Evolutionary conservation across 1,284 basidiomycete genomes (phyloP), one percentile per base, ranked within the genome.

Genomic region (Heterobasidion occidentale): DNA sequence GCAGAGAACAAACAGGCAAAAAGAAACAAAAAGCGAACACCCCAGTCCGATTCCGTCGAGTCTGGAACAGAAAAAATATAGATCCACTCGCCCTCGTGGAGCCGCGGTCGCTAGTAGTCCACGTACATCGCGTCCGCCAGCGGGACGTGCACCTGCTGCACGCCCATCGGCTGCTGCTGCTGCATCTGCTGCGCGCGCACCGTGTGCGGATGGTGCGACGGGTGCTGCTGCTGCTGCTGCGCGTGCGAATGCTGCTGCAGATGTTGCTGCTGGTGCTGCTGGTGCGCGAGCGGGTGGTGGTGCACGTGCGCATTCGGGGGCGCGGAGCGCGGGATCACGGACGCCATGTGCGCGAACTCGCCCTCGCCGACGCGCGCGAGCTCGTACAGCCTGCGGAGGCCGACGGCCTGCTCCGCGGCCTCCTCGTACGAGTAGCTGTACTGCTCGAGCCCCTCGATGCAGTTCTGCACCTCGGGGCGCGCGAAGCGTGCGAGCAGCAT

Each of bases 391-490:
- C 78, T 77, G 55, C 73, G 75, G 67, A 90, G 87, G 62, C 88
- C 81, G 42, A 77, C 75, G 1, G 90, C 88, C 62, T 88, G 82
- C 36, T 90, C 88, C 55, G 84, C 88, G 51, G 90, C 86, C 65
- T 94, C 90, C 65, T 93, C 92, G 63, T 91, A 91, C 17, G 88
- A 86, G 63, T 84, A 81, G 63, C 84, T 88, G 68, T 95, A 95
- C 71, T 97, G 94, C 63, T 89, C 80, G 48, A 97, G 76, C 6
- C 89, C 94, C 9, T 79, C 81, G 62, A 95, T 86, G 67, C 92
- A 94, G 63, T 88, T 87, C 56, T 79, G 71, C 27, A 90, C 88
- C 71, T 96, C 94, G 3, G 84, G 83, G 19, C 89, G 83, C 5
- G 87, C 90, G 36, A 88, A 73, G n/a, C 84, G 79, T 3, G 91